These are phyloP conservation scores for Adansonia grandidieri DNA, from an alignment of 441 rosid species.

Conservation along the genomic window DNA sequence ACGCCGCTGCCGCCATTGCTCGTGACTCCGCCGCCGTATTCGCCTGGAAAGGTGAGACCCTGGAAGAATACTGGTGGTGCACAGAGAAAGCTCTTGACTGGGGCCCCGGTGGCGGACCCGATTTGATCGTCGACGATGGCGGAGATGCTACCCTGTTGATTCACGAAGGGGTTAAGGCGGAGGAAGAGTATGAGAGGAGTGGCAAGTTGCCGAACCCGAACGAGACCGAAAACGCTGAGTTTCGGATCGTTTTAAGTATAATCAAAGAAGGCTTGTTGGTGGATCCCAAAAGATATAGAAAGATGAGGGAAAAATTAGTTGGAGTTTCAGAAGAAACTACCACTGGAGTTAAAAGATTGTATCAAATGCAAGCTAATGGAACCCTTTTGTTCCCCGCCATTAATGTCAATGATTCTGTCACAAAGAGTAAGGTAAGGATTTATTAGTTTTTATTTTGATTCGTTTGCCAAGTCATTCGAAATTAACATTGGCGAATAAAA, in stretches of 20 bases:
- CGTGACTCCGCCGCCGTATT: constrained; percentile 89
- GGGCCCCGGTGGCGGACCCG: constrained; percentile 94
- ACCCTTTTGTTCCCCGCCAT: constrained; percentile 90
- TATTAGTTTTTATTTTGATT: neutral
- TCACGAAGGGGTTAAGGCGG: constrained; percentile 94
- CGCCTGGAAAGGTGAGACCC: constrained; percentile 95
- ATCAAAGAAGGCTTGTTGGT: constrained; percentile 40
- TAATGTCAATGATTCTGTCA: constrained; percentile 92
- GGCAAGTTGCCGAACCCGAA: constrained; percentile 76
- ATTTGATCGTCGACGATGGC: constrained; percentile 88
- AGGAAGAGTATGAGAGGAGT: constrained; percentile 66
- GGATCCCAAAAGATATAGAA: constrained; percentile 20
- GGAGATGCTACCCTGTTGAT: constrained; percentile 89
- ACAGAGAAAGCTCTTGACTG: constrained; percentile 92
- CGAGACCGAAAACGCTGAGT: constrained; percentile 81
- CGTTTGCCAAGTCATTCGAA: neutral
- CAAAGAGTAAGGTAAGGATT: constrained; percentile 86
- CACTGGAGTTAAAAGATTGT: constrained; percentile 25
- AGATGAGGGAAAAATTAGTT: constrained; percentile 22
- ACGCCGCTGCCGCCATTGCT: constrained; percentile 91
- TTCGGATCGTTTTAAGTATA: constrained; percentile 77
- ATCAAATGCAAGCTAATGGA: constrained; percentile 50
- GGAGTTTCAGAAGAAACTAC: constrained; percentile 27
- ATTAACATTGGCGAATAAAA: neutral
- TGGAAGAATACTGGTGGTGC: constrained; percentile 98